Base-by-base conservation (phyloP, 352 stramenopile species). In the Globisporangium irregulare region DNA sequence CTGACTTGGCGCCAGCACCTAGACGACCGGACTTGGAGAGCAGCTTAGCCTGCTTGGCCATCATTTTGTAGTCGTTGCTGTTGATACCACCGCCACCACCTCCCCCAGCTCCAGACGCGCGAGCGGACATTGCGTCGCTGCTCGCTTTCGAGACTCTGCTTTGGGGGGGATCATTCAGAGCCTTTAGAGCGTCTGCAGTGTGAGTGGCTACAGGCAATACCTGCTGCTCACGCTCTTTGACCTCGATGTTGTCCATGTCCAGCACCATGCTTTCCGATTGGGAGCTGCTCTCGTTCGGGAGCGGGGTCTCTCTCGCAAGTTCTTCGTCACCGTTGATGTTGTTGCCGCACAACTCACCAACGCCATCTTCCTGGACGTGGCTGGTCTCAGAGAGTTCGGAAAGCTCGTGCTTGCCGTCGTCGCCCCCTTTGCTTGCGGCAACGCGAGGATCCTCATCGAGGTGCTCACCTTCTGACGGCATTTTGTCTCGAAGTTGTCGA, bases 11-110 rank as follows among this genome's bases (percentile, higher is more conserved):
- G 20, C 55, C 55, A n/a, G 55, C 55, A 0, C 55, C 55, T 14
- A 60, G 27, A 6, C 27, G 55, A 46, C n/a, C 38, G 5, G 29
- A 41, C 14, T 43, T 36, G 2, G 27, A 60, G 25, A 60, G 55
- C 27, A 29, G 27, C 27, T 46, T 60, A 2, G 55, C 55, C 1
- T 60, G 27, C n/a, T 46, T 43, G 29, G 55, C 55, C 55, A 60
- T 60, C 27, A 46, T 14, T 24, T 24, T 60, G 55, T 46, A 43
- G 27, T 60, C 55, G 55, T 60, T 36, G 55, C 55, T 60, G 24
- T 64, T 27, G 36, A 54, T 64, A 14, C 36, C 34, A 0, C 29
- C 58, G 3, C n/a, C 57, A 7, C 9, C 57, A n/a, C 6, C 32
- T 36, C 32, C 32, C 32, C 32, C 58, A 50, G 7, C 59, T 14